Conservation (phyloP, 805 yeast species). For the Kodamaea nitidulidarum region DNA sequence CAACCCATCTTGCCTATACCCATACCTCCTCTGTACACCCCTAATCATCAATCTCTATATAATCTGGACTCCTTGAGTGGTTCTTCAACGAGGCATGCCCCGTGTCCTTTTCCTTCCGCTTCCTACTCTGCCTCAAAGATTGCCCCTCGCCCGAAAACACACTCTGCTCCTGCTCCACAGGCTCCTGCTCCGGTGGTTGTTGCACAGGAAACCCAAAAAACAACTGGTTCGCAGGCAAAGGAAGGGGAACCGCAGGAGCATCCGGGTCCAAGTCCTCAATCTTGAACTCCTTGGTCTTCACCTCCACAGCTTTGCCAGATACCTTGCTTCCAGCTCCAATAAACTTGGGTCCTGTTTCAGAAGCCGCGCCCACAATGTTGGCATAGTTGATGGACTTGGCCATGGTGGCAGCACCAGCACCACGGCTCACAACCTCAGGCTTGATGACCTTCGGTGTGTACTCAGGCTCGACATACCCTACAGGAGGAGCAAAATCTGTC, state of each 20-base stretch:
- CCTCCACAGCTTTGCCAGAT: conserved; percentile 51
- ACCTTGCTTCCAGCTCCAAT: conserved; percentile 66
- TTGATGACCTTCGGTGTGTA: conserved; percentile 40
- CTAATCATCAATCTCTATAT: conserved; percentile 67
- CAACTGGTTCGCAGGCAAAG: conserved; percentile 77
- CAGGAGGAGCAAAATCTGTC: conserved; percentile 98
- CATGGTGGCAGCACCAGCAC: conserved; percentile 65
- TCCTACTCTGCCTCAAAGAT: conserved; percentile 64
- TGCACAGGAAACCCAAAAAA: conserved; percentile 89
- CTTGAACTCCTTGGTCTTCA: conserved; percentile 24
- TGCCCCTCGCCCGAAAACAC: conserved; percentile 68
- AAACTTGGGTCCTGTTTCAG: conserved; percentile 29
- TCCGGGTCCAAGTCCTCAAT: conserved; percentile 46
- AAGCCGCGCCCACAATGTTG: conserved; percentile 46
- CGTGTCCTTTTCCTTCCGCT: conserved; percentile 56
- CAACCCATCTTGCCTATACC: no score
- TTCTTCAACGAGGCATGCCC: conserved; percentile 55
- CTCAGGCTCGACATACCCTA: conserved; percentile 94
- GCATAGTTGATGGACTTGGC: conserved; percentile 68
- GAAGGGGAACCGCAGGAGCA: conserved; percentile 68
- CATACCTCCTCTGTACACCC: no score
- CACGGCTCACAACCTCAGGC: conserved; percentile 28
- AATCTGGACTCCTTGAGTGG: conserved; percentile 68
- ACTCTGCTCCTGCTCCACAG: conserved; percentile 20
- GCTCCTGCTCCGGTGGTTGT: conserved; percentile 35